Percentiles rank a stretch among this genome's conserved stretches.
Conservation (phyloP, 768 basidiomycete species). For the Lentinula aciculospora region DNA sequence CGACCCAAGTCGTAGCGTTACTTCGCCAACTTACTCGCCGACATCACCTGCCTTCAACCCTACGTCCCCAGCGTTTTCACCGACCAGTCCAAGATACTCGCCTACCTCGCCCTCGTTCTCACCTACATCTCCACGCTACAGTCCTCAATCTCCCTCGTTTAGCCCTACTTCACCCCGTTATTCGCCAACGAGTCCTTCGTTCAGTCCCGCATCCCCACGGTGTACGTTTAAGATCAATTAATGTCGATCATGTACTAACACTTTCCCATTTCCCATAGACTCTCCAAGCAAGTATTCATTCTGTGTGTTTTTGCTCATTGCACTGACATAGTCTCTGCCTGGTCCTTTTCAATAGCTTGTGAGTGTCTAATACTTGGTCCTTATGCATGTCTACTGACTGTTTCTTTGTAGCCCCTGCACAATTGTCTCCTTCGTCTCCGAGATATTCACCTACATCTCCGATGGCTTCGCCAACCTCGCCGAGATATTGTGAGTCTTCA, state of each 20-base stretch:
- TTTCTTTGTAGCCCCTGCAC: constrained; percentile 55
- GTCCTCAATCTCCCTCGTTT: constrained; percentile 87
- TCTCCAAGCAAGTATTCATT: constrained; percentile 64
- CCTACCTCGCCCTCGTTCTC: constrained; percentile 84
- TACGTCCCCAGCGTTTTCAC: constrained; percentile 81
- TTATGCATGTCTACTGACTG: constrained; percentile 5
- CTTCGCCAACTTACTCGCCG: constrained; percentile 85
- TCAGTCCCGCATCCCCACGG: constrained; percentile 90
- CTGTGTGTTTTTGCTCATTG: background rate
- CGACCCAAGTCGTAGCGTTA: constrained; percentile 54
- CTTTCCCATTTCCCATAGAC: constrained; percentile 37
- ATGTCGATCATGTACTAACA: constrained; percentile 16
- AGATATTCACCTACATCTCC: constrained; percentile 94
- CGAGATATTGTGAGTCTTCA: constrained; percentile 72
- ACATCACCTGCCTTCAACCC: constrained; percentile 80
- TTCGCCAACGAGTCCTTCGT: constrained; percentile 86
- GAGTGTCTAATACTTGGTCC: background rate
- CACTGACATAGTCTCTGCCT: constrained; percentile 18
- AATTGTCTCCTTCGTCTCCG: constrained; percentile 86
- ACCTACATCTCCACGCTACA: constrained; percentile 79
- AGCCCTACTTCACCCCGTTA: constrained; percentile 87
- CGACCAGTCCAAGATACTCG: constrained; percentile 82
- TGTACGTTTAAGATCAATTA: constrained; percentile 59
- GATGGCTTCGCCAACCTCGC: constrained; percentile 82
- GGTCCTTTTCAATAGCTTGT: constrained; percentile 47